Conservation (phyloP, 257 asterid species). For the Pogostemon cablin region DNA sequence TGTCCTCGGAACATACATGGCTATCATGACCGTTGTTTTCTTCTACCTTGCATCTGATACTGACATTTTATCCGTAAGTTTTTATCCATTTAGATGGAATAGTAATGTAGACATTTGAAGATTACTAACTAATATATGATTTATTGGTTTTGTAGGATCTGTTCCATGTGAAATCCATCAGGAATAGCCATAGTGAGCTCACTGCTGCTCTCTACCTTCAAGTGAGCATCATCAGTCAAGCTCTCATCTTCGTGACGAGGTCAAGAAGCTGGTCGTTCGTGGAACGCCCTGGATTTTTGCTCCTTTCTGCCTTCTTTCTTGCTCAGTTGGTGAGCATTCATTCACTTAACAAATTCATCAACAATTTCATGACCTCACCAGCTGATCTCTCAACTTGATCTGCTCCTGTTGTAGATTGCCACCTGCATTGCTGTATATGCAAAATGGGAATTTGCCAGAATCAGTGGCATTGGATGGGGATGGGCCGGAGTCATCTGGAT, state of each 20-base stretch:
- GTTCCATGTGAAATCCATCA: constrained; percentile 58
- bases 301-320: constrained; percentile 59
- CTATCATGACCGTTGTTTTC: constrained; percentile 75
- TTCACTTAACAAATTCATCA: neutral
- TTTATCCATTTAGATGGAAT: neutral
- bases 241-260: constrained; percentile 85
- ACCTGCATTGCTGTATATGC: constrained; percentile 73
- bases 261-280: constrained; percentile 85
- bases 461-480: constrained; percentile 85
- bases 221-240: constrained; percentile 94
- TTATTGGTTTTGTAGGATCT: constrained; percentile 34
- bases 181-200: constrained; percentile 51
- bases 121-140: neutral
- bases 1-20: constrained; percentile 85
- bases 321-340: constrained; percentile 65
- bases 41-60: constrained; percentile 77
- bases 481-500: constrained; percentile 90
- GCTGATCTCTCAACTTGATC: neutral
- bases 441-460: constrained; percentile 72
- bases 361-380: neutral
- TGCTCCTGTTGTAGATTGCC: constrained; percentile 48
- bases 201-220: constrained; percentile 89
- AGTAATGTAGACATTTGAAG: neutral
- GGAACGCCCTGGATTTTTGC: constrained; percentile 81
- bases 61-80: constrained; percentile 61